These are phyloP conservation scores for Entomortierella parvispora DNA, from an alignment of 192 early-diverging fungal genomes.

Conservation along the genomic window DNA sequence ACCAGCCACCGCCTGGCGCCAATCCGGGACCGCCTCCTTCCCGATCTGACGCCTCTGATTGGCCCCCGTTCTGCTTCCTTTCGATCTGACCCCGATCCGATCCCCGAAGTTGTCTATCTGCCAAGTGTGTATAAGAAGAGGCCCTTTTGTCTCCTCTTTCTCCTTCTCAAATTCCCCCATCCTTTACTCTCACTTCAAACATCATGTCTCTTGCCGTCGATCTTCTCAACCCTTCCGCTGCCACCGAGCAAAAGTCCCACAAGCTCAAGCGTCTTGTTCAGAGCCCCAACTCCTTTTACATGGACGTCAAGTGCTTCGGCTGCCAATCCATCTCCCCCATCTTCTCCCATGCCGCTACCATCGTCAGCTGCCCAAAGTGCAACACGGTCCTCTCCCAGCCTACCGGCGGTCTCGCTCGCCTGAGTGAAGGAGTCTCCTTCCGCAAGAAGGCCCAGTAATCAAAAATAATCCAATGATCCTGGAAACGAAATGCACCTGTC, in stretches of 20 bases:
- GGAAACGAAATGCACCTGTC: too few relatives aligned
- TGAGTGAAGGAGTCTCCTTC: constrained; percentile 80
- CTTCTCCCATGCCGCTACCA: constrained; percentile 92
- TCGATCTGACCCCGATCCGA: too few relatives aligned
- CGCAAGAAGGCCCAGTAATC: constrained; percentile 81
- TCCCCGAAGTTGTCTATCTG: too few relatives aligned
- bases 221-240: constrained; percentile 90
- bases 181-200: too few relatives aligned
- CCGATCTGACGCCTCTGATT: too few relatives aligned
- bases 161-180: too few relatives aligned
- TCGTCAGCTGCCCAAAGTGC: constrained; percentile 87
- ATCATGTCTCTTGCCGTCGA: constrained; percentile 83
- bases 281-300: constrained; percentile 94
- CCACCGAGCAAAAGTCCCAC: constrained; percentile 75
- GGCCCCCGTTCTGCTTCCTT: too few relatives aligned
- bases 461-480: too few relatives aligned
- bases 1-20: too few relatives aligned
- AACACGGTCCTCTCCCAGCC: constrained; percentile 89
- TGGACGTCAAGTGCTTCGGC: constrained; percentile 97
- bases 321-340: constrained; percentile 89
- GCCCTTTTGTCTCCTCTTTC: too few relatives aligned
- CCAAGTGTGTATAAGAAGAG: too few relatives aligned
- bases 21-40: too few relatives aligned
- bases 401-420: constrained; percentile 87
- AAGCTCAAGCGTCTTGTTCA: constrained; percentile 73